Base-by-base conservation (phyloP, 257 asterid genomes). In the Jasminum sambac region DNA sequence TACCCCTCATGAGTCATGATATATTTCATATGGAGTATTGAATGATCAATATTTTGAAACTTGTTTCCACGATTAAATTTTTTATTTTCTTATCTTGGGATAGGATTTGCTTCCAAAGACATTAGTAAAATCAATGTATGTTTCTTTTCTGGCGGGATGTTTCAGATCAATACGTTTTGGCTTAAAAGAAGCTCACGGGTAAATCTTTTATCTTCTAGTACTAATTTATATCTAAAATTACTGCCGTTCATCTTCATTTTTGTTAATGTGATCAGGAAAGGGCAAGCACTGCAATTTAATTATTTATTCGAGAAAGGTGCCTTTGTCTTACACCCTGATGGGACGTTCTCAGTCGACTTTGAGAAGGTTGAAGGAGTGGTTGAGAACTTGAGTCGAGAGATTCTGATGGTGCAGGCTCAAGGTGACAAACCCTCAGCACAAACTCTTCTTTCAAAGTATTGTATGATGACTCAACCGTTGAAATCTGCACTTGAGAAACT, bases 111-210 rank as follows among this genome's bases (percentile, higher is more conserved):
- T 94, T 37, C 89, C 95, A 11, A 76, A 61, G 59, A 88, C 85
- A 55, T 79, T 89, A 79, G 71, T 88, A 66, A 88, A 85, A 72
- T 91, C 98, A 73, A 88, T 89, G 97, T 91, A 94, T 36, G 97
- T 89, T 70, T 94, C 99, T 48, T 91, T 91, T 77, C 96, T 94
- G 40, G 96, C 99, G 19, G 95, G 97, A 70, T 94, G 96, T 83
- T 91, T 94, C 81, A 96, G 96, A 67, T 94, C 98, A 10, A 87
- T 91, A 38, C 97, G 98, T 61, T 90, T 94, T 72, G 98, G 98
- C 74, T 81, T 94, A 77, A 90, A 87, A 80, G 97, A 90, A 87
- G 96, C 96, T 83, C 98, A 94, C 43, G 98, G 97, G 98, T 92
- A 80, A 69, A 79, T 5, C 40, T 42, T 70, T 68, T 40, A 37